phyloP scores from a whole-genome alignment of 2,329 filamentous ascomycete species.

The Trichophyton schoenleinii region DNA sequence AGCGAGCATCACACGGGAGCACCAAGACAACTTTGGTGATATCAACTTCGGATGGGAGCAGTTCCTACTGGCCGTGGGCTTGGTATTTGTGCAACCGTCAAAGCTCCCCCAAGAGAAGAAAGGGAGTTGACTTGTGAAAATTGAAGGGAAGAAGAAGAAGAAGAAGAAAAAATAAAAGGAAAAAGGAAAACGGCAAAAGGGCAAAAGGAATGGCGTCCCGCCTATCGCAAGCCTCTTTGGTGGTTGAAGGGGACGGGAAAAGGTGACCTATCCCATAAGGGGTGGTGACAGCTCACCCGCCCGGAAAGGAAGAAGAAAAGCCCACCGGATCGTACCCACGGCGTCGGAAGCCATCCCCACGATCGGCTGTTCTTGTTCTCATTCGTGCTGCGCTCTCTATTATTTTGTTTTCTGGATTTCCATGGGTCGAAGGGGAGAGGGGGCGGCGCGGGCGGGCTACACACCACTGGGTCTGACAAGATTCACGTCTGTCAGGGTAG shows the following conservation, averaged over 20 bases:
- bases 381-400: not conserved
- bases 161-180: not conserved
- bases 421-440: not conserved
- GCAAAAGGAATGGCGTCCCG: not conserved
- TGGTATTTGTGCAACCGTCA: not conserved
- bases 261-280: conserved; percentile 1
- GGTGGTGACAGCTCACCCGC: conserved; percentile 1
- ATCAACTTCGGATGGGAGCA: not conserved
- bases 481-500: conserved; percentile 1
- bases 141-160: not conserved
- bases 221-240: not conserved
- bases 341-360: not conserved
- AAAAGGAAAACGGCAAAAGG: not conserved
- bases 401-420: not conserved
- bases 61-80: not conserved
- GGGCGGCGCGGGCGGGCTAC: no score
- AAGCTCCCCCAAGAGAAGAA: not conserved
- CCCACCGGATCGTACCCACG: conserved; percentile 1
- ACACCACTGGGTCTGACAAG: not conserved
- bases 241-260: not conserved
- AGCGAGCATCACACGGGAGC: not conserved
- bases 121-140: not conserved
- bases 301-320: not conserved
- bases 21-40: not conserved
- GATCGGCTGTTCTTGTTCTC: not conserved